Evolutionary conservation across 2,329 filamentous ascomycete species (phyloP), one percentile per base, ranked within the genome.

Genomic region (Xylaria sp.): DNA sequence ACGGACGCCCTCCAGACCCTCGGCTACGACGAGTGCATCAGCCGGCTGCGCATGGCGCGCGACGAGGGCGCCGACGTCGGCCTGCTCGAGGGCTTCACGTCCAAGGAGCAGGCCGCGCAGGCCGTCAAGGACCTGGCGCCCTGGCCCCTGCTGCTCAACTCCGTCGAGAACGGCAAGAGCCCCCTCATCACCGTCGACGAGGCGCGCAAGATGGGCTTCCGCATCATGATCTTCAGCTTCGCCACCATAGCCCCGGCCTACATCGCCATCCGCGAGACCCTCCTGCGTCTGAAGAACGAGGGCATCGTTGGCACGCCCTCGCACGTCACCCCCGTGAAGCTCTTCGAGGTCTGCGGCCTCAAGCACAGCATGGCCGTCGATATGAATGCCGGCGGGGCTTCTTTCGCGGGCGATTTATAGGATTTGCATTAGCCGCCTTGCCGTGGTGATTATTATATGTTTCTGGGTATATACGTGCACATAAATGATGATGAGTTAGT

Each of bases 1-100:
- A 91, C 89, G 0, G 89, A 91, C 72, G 86, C 89, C 0, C 78
- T 89, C 3, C 86, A 88, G 68, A 79, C 81, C 0, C 80, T 83
- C 5, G 88, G 88, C 0, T 90, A 86, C 69, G 86, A 87, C 9
- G 87, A 86, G 71, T 85, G 86, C 1, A 76, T 89, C 8, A 71
- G 72, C 1, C 78, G 88, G 1, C 77, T 91, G 24, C 79, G 79
- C 65, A 81, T 78, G 1, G 88, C 89, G 0, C 78, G 84, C 0
- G 81, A 81, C 1, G 84, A 83, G 12, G 88, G 89, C 21, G 88
- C 88, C 1, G 89, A 91, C 71, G 85, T 86, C 1, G 85, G 83
- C 0, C 86, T 91, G 67, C 82, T 90, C 3, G 89, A 91, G 72
- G 89, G 87, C 4, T 81, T 90, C 64, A 81, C 80, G 2, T 82